These are phyloP conservation scores for Prunus persica DNA, from an alignment of 306 rosid species.

Conservation along the genomic window DNA sequence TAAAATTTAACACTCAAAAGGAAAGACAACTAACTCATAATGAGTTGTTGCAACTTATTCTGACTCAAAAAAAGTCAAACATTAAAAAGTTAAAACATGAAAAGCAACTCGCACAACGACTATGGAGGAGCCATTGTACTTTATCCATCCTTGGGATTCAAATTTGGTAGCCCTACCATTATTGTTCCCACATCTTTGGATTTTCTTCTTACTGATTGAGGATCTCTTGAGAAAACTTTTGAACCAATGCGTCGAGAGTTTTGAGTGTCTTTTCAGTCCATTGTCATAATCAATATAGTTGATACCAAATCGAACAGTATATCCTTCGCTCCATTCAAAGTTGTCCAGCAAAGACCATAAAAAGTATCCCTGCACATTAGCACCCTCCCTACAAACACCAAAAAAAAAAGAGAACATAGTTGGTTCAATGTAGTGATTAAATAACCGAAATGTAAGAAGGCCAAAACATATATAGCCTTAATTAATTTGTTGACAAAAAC, in stretches of 20 bases:
- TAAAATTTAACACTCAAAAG: no score
- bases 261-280: conserved; percentile 42
- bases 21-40: no score
- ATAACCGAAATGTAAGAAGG: neutral
- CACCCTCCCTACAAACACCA: conserved; percentile 41
- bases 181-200: neutral
- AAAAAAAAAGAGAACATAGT: neutral
- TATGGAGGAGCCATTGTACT: no score
- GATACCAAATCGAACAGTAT: conserved; percentile 57
- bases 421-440: no score
- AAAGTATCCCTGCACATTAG: conserved; percentile 59
- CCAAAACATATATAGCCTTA: neutral
- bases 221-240: conserved; percentile 36
- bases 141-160: neutral
- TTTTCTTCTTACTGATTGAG: neutral
- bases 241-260: conserved; percentile 64
- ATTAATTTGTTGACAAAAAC: neutral
- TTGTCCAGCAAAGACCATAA: conserved; percentile 69
- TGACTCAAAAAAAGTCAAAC: no score
- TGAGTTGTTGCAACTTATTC: no score
- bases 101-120: no score
- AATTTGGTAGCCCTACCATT: neutral
- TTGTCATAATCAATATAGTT: conserved; percentile 56
- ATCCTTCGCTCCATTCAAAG: conserved; percentile 51
- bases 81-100: no score